phyloP scores from a whole-genome alignment of 2,329 filamentous ascomycete species.

The Pseudovirgaria hyperparasitica region DNA sequence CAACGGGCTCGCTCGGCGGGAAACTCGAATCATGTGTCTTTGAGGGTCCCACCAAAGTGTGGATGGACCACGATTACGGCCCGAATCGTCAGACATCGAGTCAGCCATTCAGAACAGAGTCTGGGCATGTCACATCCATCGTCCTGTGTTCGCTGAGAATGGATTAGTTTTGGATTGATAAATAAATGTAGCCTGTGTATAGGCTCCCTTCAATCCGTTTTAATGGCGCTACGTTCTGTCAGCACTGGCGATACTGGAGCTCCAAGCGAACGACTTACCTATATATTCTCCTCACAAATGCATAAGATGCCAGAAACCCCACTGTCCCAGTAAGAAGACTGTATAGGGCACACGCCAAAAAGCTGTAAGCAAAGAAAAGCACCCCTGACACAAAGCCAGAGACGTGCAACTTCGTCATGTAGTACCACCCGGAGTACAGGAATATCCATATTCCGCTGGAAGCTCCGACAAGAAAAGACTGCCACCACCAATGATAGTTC shows the following conservation, averaged over 20 bases:
- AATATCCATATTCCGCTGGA: constrained; percentile 73
- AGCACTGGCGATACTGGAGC: background rate
- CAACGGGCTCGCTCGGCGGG: no score
- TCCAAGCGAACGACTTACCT: constrained; percentile 52
- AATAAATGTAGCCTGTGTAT: no score
- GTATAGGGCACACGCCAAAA: constrained; percentile 70
- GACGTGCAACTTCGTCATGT: constrained; percentile 67
- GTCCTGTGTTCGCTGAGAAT: no score
- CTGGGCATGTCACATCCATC: no score
- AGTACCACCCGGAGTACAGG: constrained; percentile 74
- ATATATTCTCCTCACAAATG: constrained; percentile 75
- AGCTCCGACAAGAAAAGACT: constrained; percentile 68
- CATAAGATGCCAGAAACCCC: constrained; percentile 72
- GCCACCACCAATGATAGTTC: constrained; percentile 91
- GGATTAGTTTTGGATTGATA: no score
- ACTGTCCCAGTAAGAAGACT: constrained; percentile 71
- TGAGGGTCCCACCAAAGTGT: no score
- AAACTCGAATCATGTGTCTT: no score
- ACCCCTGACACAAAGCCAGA: constrained; percentile 65
- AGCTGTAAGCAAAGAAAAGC: constrained; percentile 77
- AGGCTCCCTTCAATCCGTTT: constrained; percentile 5
- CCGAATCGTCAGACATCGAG: no score
- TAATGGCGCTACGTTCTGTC: constrained; percentile 3
- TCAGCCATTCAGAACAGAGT: no score
- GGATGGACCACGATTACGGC: no score